Conservation (phyloP, 495 filamentous ascomycete species). For the Saxispiralis lemnorum region DNA sequence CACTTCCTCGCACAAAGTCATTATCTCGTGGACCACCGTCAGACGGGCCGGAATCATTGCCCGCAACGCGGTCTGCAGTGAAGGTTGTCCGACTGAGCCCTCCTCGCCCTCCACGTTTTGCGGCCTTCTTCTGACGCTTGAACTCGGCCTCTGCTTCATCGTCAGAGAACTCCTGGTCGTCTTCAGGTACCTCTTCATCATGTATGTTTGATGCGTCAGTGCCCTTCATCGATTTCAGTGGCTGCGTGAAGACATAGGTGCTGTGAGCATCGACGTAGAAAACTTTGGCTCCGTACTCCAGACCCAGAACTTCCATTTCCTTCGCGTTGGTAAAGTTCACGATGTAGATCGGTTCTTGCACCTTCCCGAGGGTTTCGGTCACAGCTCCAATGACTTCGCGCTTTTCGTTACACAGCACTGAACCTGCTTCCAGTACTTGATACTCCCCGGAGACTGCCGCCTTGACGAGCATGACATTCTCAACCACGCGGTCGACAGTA, state of each 20-base stretch:
- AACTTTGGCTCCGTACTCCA: slow-evolving; percentile 44
- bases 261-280: slow-evolving; percentile 65
- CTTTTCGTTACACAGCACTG: slow-evolving; percentile 64
- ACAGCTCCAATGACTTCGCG: slow-evolving; percentile 60
- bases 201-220: slow-evolving; percentile 86
- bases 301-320: slow-evolving; percentile 47
- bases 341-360: slow-evolving; percentile 66
- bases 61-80: neutral
- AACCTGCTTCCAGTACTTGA: slow-evolving; percentile 64
- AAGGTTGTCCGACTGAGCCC: neutral
- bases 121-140: slow-evolving; percentile 28
- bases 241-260: slow-evolving; percentile 66
- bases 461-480: slow-evolving; percentile 59
- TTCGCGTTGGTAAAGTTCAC: slow-evolving; percentile 47
- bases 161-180: slow-evolving; percentile 87
- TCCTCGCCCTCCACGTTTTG: slow-evolving; percentile 9
- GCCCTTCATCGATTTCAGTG: slow-evolving; percentile 56
- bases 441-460: slow-evolving; percentile 64
- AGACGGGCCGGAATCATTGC: neutral
- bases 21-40: slow-evolving; percentile 1
- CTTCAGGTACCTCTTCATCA: slow-evolving; percentile 75
- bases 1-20: neutral
- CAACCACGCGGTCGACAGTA: slow-evolving; percentile 51
- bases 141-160: slow-evolving; percentile 82
- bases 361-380: slow-evolving; percentile 62